Conservation (phyloP, 1,139 yeast genomes). For the Yamadazyma buinensis region DNA sequence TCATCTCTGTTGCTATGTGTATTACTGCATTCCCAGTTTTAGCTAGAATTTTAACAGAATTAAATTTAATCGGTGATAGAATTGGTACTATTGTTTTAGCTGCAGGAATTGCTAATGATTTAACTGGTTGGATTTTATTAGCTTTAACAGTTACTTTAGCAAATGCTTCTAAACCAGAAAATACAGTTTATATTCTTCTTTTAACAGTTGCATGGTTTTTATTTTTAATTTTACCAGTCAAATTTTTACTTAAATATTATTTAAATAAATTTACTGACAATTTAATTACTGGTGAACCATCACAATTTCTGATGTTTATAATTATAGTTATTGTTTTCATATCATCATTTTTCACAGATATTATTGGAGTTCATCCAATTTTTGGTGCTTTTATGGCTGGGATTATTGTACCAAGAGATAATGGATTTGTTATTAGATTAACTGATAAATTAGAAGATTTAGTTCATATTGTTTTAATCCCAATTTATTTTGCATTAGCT, state of each 20-base stretch:
- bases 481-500: constrained; percentile 74
- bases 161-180: constrained; percentile 63
- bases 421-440: constrained; percentile 63
- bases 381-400: constrained; percentile 83
- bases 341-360: constrained; percentile 75
- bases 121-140: constrained; percentile 76
- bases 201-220: constrained; percentile 66
- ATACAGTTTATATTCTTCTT: constrained; percentile 64
- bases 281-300: constrained; percentile 55
- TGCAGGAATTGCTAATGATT: constrained; percentile 77
- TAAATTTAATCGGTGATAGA: constrained; percentile 63
- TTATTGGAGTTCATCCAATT: constrained; percentile 77
- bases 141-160: constrained; percentile 76
- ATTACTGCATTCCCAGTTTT: constrained; percentile 83
- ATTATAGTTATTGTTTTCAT: constrained; percentile 54
- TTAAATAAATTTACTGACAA: constrained; percentile 45
- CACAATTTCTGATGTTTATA: constrained; percentile 56
- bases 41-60: constrained; percentile 72
- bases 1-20: constrained; percentile 76
- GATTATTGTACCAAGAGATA: constrained; percentile 71
- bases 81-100: constrained; percentile 79
- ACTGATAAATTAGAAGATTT: constrained; percentile 76
- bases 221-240: constrained; percentile 53
- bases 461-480: constrained; percentile 65
- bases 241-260: constrained; percentile 42